Evolutionary conservation across 2,329 filamentous ascomycete species (phyloP).

Genomic region (Aureobasidium mangrovei): DNA sequence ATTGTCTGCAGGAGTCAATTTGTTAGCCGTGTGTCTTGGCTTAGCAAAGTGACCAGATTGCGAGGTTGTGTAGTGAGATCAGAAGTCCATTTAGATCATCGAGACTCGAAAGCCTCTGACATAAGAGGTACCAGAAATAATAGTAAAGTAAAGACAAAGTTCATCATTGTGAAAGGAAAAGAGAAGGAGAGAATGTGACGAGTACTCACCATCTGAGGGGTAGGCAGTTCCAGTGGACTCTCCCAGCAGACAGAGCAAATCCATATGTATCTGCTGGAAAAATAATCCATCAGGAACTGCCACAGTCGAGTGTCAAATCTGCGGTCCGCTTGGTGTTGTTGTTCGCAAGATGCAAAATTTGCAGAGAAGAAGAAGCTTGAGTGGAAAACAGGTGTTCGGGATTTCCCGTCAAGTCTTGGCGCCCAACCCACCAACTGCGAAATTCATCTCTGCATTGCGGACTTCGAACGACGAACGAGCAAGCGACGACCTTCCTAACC

Average conservation of each 20-base stretch:
- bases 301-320: no score
- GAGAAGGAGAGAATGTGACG: slow-evolving; percentile 16
- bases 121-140: slow-evolving; percentile 97
- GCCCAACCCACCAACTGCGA: not conserved
- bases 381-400: not conserved
- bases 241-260: no score
- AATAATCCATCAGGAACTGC: no score
- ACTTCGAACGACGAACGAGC: slow-evolving; percentile 14
- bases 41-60: not conserved
- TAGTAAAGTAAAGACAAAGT: slow-evolving; percentile 42
- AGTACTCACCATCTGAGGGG: not conserved
- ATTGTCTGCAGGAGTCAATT: not conserved
- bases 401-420: not conserved
- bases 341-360: not conserved
- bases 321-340: not conserved
- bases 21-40: slow-evolving; percentile 2
- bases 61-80: slow-evolving; percentile 35
- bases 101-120: slow-evolving; percentile 57
- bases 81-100: slow-evolving; percentile 86
- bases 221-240: not conserved
- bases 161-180: slow-evolving; percentile 56
- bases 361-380: no score
- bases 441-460: slow-evolving; percentile 1
- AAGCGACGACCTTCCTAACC: slow-evolving; percentile 12
- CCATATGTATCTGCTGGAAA: no score